Base-by-base conservation (phyloP, 2,329 filamentous ascomycete species). In the Fusarium papillatum region DNA sequence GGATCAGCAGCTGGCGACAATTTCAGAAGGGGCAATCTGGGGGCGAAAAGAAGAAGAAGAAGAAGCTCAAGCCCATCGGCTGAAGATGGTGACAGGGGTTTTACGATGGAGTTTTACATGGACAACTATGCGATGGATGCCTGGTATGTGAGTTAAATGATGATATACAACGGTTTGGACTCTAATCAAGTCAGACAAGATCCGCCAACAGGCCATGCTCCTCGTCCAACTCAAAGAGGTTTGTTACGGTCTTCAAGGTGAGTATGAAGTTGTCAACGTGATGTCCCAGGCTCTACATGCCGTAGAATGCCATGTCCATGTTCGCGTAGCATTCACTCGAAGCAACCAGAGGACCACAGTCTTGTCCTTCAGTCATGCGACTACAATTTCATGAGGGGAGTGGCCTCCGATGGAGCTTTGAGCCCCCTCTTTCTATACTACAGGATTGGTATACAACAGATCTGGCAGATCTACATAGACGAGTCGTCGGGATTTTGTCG, bases 1-100 rank as follows among this genome's bases (percentile, higher is more conserved):
- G 97, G 76, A 98, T 99, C 84, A 95, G 93, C 76, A 98, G 94
- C 84, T 99, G 97, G 97, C 91, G 97, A 69, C 91, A 95, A 76
- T 99, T 98, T 81, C 93, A 97, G 83, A 97, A 97, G 86, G 91
- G 90, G 72, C 92, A 90, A 84, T 88, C 86, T 24, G 87, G 87
- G 53, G 86, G 84, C 48, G 90, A 90, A 84, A 93, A 92, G 86
- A 93, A 92, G 84, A 90, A 92, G 84, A 94, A 92, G 84, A 94
- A 94, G 87, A 94, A 95, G 87, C 85, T 91, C 65, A 92, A 92
- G 87, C 89, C 89, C 2, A 90, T 92, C 69, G 90, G 90, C 39
- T 91, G 80, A 86, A 29, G 14, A 57, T 11, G 19, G 41, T 53
- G 26, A 75, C 46, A 59, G 65, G 31, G 38, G 55, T 66, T 70